A percentile compares a stretch with the other conserved stretches of the same genome.
Evolutionary conservation across 345 rosid genomes (phyloP).

Genomic region (Sisymbrium irio): DNA sequence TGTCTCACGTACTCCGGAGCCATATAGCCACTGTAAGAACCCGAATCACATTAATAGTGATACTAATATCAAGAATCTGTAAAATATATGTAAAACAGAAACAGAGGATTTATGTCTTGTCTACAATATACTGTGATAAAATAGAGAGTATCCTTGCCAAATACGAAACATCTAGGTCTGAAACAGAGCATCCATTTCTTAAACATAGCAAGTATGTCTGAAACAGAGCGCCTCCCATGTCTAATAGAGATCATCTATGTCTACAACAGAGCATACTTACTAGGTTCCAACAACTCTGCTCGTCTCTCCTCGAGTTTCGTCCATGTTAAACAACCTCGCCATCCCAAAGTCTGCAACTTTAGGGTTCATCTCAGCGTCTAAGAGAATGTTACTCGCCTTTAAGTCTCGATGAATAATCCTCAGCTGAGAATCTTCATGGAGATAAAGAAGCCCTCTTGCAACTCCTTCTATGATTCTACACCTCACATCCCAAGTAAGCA

Average conservation of each 20-base stretch:
- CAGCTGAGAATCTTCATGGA: slow-evolving; percentile 37
- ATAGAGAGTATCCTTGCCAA: not conserved
- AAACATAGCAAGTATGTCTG: not conserved
- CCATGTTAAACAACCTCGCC: slow-evolving; percentile 36
- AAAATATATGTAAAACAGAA: not conserved
- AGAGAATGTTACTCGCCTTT: slow-evolving; percentile 36
- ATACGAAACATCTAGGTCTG: not conserved
- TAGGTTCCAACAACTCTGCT: slow-evolving; percentile 41
- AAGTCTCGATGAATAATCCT: slow-evolving; percentile 37
- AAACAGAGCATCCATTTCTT: not conserved
- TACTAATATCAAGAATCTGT: not conserved
- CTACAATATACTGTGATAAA: not conserved
- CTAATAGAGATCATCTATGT: not conserved
- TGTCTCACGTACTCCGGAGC: slow-evolving; percentile 49
- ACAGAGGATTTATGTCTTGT: not conserved
- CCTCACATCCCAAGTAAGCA: slow-evolving; percentile 30
- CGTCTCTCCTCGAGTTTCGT: slow-evolving; percentile 36
- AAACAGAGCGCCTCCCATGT: not conserved
- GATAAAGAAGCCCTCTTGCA: slow-evolving; percentile 38
- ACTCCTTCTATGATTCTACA: slow-evolving; percentile 38
- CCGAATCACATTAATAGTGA: not conserved
- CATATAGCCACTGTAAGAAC: slow-evolving; percentile 48
- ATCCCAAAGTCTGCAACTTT: slow-evolving; percentile 44
- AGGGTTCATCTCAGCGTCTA: slow-evolving; percentile 36
- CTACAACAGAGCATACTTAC: slow-evolving; percentile 23